Evolutionary conservation across 352 stramenopile species (phyloP), one percentile per base, ranked within the genome.

Genomic region (Phytophthora megakarya): DNA sequence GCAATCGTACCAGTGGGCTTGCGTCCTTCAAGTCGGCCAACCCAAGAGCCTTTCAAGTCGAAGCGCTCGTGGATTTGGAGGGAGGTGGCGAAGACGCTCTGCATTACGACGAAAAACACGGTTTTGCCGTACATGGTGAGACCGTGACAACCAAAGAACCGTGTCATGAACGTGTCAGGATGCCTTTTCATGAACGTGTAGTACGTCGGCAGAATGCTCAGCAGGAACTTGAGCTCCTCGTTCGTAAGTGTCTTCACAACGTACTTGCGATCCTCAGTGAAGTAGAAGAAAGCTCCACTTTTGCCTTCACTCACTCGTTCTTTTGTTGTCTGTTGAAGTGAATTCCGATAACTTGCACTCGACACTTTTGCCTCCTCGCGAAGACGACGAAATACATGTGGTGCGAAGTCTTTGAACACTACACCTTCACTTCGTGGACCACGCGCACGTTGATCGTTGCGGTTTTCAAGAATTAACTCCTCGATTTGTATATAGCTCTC

Each of bases 81-180:
- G 22, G 75, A 85, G 11, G 84, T 90, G 49, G 90, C 79, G 46
- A 94, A 94, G 1, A 94, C 84, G 44, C 81, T 92, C 50, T 92
- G 83, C 84, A 94, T 92, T 33, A 92, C 83, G 35, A 94, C 84
- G 54, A 94, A 94, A 61, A 89, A 90, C 1, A 94, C 80, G 1
- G 81, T 91, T 40, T 92, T 94, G 66, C 83, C 81, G 58, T 92
- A 90, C 86, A 94, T 94, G 19, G 83, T 94, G 48, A 94, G 76
- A 11, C 79, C 80, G 35, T 94, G 84, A 48, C 81, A 91, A 39
- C 86, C 86, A 53, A 92, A 90, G 58, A 92, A 92, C 15, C 80
- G 75, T 25, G 83, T 92, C 57, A 94, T 83, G 60, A 94, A 92
- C 23, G 83, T 94, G 50, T 91, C 81, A 0, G 86, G 76, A 48